These are phyloP conservation scores for Raffaelea arxii DNA, from an alignment of 2,329 filamentous ascomycete species.

Conservation along the genomic window DNA sequence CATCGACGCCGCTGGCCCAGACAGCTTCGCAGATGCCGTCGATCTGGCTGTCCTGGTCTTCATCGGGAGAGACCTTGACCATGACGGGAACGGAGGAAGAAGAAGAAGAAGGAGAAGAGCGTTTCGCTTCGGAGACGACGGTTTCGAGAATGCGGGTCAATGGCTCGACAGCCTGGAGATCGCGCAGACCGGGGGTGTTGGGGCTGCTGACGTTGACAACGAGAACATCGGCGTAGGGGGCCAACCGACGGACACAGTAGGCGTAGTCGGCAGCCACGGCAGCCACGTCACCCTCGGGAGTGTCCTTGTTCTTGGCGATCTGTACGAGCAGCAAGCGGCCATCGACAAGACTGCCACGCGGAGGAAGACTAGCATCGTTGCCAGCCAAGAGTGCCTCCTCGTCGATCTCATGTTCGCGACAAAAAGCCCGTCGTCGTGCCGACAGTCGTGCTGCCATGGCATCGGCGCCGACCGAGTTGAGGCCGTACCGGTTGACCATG, in stretches of 20 bases:
- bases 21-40: constrained; percentile 82
- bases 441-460: constrained; percentile 71
- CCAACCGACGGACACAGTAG: constrained; percentile 76
- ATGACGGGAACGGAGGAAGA: constrained; percentile 51
- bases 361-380: constrained; percentile 34
- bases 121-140: constrained; percentile 67
- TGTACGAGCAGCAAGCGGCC: constrained; percentile 82
- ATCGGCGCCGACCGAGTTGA: constrained; percentile 87
- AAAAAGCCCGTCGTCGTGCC: constrained; percentile 68
- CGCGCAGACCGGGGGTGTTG: constrained; percentile 85
- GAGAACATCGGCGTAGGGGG: constrained; percentile 85
- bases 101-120: background rate
- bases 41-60: constrained; percentile 77
- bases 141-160: constrained; percentile 70
- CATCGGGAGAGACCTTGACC: constrained; percentile 97
- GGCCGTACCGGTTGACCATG: constrained; percentile 89
- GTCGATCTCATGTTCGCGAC: constrained; percentile 57
- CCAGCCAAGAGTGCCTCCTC: constrained; percentile 71
- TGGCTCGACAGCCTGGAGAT: constrained; percentile 76
- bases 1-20: constrained; percentile 76
- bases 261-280: constrained; percentile 77
- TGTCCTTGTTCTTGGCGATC: constrained; percentile 93
- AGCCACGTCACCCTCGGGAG: constrained; percentile 72
- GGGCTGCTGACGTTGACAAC: constrained; percentile 97
- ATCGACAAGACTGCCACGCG: constrained; percentile 66